Base-by-base conservation (phyloP, 2,329 filamentous ascomycete genomes). In the Grosmannia penicillata region DNA sequence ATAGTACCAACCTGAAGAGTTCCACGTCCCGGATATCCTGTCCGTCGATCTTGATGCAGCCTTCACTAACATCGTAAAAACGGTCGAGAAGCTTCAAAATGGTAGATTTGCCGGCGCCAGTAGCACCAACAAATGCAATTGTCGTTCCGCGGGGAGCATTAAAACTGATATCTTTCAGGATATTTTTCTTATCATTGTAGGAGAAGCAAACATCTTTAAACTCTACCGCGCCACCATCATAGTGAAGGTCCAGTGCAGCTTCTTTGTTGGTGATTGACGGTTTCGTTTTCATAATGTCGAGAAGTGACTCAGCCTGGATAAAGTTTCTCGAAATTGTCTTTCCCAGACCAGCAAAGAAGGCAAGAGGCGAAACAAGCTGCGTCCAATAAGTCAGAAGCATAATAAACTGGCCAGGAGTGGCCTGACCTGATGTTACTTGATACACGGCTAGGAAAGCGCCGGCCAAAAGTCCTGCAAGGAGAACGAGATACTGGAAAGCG, bases 321-420 rank as follows among this genome's bases (percentile, higher is more conserved):
- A 76, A 60, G 40, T 72, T 65, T 43, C 65, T 62, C 40, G 69
- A 70, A 44, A 76, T 63, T 35, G 56, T 66, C 49, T 69, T 71
- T 7, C 72, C 70, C 22, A 75, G 56, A 15, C 60, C 58, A 7
- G 70, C 67, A 50, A 85, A 83, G 55, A 81, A 83, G 46, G 76
- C 76, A 38, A 85, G 64, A 3, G 80, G 80, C 2, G 71, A 68
- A 32, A 79, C 78, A 27, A 85, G 63, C 50, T 84, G 79, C 15
- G 70, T 69, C 78, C 82, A 82, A 54, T 84, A 85, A 38, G 77
- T 78, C 43, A 84, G 58, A 14, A 85, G 62, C 57, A 77, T 73
- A 39, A 81, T 74, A 47, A 85, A 83, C 45, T 79, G 68, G 39
- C 79, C 79, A 10, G 79, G 62, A 6, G 70, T 71, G 5, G 72